Evolutionary conservation across 176 grass and related monocot genomes (phyloP).

Genomic region (Hordeum marinum): DNA sequence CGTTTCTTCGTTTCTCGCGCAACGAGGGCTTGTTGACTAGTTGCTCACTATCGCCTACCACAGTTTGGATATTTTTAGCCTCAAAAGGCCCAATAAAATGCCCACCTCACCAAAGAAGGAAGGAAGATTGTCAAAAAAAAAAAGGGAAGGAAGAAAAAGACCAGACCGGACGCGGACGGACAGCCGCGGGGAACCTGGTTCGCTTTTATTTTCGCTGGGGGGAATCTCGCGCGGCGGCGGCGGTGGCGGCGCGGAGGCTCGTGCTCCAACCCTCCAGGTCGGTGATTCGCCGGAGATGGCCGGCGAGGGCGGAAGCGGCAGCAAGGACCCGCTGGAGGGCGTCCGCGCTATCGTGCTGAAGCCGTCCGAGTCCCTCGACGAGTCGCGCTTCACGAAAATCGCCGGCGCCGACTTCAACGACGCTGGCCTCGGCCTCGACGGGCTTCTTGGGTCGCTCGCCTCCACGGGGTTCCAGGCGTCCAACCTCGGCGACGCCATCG

Average conservation of each 20-base stretch:
- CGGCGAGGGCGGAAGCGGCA: background rate
- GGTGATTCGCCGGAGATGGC: background rate
- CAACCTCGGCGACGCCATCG: conserved; percentile 71
- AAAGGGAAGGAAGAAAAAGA: background rate
- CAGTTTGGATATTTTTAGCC: too few species aligned
- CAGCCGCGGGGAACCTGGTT: background rate
- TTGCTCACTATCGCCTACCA: too few species aligned
- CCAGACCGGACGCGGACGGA: background rate
- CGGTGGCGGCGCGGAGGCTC: background rate
- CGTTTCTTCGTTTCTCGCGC: too few species aligned
- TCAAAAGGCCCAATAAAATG: too few species aligned
- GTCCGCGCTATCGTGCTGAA: conserved; percentile 75
- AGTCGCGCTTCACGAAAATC: conserved; percentile 57
- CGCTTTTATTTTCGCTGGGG: background rate
- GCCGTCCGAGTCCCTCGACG: conserved; percentile 67
- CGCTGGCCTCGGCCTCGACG: conserved; percentile 41
- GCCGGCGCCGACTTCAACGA: conserved; percentile 76
- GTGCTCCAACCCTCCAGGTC: background rate
- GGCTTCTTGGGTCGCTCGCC: conserved; percentile 51
- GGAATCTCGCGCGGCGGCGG: background rate
- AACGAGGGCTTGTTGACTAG: too few species aligned
- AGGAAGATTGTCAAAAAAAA: too few species aligned
- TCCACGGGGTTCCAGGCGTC: conserved; percentile 76
- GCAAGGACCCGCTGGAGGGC: conserved; percentile 35
- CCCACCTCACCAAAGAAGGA: too few species aligned